Percentiles rank a stretch among this genome's conserved stretches.
phyloP scores from a whole-genome alignment of 106 monocot species.

The Allium cepa region DNA sequence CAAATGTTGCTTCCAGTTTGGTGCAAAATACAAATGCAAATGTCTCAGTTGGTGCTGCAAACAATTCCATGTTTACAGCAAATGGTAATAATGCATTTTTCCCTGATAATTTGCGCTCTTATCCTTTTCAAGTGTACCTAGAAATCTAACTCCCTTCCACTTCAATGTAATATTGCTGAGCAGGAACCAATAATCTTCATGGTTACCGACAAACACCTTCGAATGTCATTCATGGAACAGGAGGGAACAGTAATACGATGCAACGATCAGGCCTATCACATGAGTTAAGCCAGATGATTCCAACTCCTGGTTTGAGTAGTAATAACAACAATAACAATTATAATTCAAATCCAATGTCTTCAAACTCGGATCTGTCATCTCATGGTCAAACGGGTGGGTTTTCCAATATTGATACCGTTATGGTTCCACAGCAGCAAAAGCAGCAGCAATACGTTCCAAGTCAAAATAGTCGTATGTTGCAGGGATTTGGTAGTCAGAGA shows the following conservation, averaged over 20 bases:
- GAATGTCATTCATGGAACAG: constrained; percentile 37
- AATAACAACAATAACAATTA: not conserved
- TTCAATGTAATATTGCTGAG: not conserved
- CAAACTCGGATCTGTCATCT: constrained; percentile 30
- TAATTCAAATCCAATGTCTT: constrained; percentile 35
- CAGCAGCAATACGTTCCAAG: constrained; percentile 59
- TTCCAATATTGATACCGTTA: constrained; percentile 36
- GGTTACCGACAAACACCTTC: constrained; percentile 44
- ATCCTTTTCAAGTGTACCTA: not conserved
- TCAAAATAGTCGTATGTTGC: constrained; percentile 53
- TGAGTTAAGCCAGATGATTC: constrained; percentile 81
- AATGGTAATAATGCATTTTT: constrained; percentile 19
- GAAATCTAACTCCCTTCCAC: not conserved
- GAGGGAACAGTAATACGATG: constrained; percentile 27
- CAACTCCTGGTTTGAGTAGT: constrained; percentile 72
- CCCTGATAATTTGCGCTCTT: not conserved
- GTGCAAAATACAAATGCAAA: constrained; percentile 27
- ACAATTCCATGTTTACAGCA: constrained; percentile 24
- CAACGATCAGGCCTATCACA: constrained; percentile 35
- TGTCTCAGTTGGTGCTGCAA: constrained; percentile 20
- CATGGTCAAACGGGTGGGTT: constrained; percentile 31
- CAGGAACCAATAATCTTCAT: constrained; percentile 12
- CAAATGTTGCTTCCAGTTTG: constrained; percentile 19
- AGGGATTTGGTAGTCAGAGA: constrained; percentile 38
- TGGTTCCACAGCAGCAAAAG: constrained; percentile 37